Evolutionary conservation across 352 stramenopile genomes (phyloP), one percentile per base, ranked within the genome.

Genomic region (Saprolegnia parasitica): DNA sequence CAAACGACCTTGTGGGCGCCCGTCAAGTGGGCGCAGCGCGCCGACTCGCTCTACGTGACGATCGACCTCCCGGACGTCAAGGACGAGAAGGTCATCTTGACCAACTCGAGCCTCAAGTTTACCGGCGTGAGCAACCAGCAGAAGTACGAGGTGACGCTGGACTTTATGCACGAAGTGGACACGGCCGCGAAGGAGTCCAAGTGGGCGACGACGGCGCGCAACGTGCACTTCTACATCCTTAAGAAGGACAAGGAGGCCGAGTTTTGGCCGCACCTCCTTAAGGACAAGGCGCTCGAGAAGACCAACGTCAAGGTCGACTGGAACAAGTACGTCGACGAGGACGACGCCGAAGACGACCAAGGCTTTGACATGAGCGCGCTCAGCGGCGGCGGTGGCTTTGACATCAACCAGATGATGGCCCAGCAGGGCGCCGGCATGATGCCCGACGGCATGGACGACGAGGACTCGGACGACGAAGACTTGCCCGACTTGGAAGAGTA

Each of bases 281-380:
- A 96, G 71, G 95, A 99, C 82, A 99, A 99, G 86, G 73, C 83
- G 60, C 75, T 98, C 62, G 93, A 98, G 78, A 98, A 98, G 84
- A 98, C 96, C 74, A 97, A 98, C 73, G 93, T 98, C 11, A 95
- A 93, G 75, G 87, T 97, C 74, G 96, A 98, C 80, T 98, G 96
- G 96, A 87, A 93, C 85, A 95, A 96, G 76, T 98, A 97, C 76
- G 92, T 98, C 46, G 96, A 98, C 75, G 95, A 98, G 77, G 96
- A 98, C 76, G 96, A 98, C 50, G 93, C 98, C 65, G 90, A 96
- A 24, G 93, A 96, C 63, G 78, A 90, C 70, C 76, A 72, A 24
- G 84, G 86, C 72, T 94, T 96, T 68, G 87, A 96, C 74, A 89
- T 93, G 80, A 93, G 81, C 71, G 88, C 87, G 71, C 83, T 94